These are phyloP conservation scores for Uronychia binucleata DNA, from an alignment of 73 alveolate species.

Conservation along the genomic window DNA sequence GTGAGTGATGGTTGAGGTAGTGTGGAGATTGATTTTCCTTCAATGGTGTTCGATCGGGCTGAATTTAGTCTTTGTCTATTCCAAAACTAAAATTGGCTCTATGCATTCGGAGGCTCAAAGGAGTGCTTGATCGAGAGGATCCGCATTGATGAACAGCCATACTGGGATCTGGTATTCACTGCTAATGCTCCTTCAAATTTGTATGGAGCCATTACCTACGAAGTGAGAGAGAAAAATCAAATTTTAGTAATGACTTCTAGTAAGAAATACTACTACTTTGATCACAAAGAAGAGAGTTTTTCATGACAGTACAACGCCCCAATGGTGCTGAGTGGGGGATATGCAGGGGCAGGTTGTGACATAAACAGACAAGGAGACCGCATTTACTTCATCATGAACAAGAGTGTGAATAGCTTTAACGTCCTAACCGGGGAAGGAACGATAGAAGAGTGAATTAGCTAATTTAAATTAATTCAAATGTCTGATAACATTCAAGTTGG, in stretches of 20 bases:
- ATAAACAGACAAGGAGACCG: background rate
- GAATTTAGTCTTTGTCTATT: background rate
- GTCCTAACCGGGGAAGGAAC: background rate
- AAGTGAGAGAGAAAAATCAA: background rate
- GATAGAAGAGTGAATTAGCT: background rate
- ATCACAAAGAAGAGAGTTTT: background rate
- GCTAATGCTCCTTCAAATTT: background rate
- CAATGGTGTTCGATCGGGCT: background rate
- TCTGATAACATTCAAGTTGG: slow-evolving; percentile 14
- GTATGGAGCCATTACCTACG: background rate
- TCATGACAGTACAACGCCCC: background rate
- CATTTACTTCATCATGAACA: background rate
- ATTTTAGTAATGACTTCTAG: background rate
- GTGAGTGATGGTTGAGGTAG: too few relatives aligned
- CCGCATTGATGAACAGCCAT: background rate
- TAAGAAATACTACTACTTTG: background rate
- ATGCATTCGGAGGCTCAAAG: background rate
- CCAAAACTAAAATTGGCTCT: background rate
- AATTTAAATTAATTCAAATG: background rate
- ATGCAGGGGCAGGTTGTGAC: background rate
- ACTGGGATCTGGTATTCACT: background rate
- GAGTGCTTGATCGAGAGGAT: background rate
- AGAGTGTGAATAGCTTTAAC: background rate
- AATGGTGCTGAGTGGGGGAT: background rate
- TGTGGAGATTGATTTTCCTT: background rate